Conservation (phyloP, 169 alveolate species). For the Babesia gibsoni region DNA sequence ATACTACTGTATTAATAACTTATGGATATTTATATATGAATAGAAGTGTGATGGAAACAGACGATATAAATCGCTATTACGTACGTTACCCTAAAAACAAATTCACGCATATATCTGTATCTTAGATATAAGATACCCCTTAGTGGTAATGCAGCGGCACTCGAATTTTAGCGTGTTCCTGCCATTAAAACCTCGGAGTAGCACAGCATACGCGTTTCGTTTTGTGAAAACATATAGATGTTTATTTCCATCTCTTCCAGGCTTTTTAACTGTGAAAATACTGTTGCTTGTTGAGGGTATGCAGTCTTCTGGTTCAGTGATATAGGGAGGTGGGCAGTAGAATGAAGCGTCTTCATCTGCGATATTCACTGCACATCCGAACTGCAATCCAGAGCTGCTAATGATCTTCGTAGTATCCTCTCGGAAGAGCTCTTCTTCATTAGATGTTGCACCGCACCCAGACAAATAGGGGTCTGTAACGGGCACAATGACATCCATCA, state of each 20-base stretch:
- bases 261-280: no score
- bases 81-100: no score
- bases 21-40: no score
- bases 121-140: background rate
- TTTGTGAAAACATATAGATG: background rate
- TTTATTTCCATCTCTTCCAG: background rate
- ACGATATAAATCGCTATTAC: no score
- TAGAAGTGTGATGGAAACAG: no score
- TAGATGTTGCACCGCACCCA: slow-evolving; percentile 36
- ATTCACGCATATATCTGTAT: no score
- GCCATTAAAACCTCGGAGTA: no score
- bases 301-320: slow-evolving; percentile 20
- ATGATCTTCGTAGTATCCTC: slow-evolving; percentile 14
- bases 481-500: background rate
- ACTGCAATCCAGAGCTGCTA: background rate
- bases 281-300: background rate
- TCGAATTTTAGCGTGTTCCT: no score
- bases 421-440: slow-evolving; percentile 14
- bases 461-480: slow-evolving; percentile 45
- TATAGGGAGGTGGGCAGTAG: slow-evolving; percentile 34
- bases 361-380: slow-evolving; percentile 31
- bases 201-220: no score
- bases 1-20: no score
- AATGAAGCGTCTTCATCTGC: background rate
- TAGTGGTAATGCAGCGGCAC: background rate